A percentile compares a stretch with the other conserved stretches of the same genome.
Conservation (phyloP, 305 asterid genomes). For the Rubia tinctorum region DNA sequence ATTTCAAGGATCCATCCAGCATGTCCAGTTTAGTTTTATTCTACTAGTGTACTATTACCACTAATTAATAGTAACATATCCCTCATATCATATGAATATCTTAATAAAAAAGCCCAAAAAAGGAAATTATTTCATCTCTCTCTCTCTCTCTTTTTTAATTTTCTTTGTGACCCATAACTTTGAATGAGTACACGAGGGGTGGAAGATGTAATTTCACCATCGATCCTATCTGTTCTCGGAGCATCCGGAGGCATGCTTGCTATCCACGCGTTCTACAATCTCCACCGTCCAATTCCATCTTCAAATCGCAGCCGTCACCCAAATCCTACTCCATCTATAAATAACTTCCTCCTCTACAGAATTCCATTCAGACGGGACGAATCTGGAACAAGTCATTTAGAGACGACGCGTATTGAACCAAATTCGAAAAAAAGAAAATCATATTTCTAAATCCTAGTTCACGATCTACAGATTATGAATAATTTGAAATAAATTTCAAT, state of each 20-base stretch:
- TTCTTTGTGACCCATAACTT: background rate
- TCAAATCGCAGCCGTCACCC: conserved; percentile 32
- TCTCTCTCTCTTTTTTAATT: too few relatives aligned
- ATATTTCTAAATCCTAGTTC: background rate
- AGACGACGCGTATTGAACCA: background rate
- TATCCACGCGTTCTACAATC: conserved; percentile 25
- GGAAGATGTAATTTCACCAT: too few relatives aligned
- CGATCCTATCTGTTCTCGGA: background rate
- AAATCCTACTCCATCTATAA: conserved; percentile 9
- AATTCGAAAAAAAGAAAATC: too few relatives aligned
- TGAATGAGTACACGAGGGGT: background rate
- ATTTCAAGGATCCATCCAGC: too few relatives aligned
- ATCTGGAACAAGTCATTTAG: background rate
- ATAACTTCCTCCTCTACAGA: background rate
- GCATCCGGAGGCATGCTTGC: conserved; percentile 2
- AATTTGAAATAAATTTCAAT: background rate
- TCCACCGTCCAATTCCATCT: conserved; percentile 16
- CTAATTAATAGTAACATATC: too few relatives aligned
- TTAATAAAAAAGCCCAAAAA: too few relatives aligned
- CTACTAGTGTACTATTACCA: too few relatives aligned
- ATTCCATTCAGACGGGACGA: background rate
- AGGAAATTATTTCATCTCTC: too few relatives aligned
- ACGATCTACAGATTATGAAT: background rate
- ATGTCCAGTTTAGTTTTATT: too few relatives aligned
- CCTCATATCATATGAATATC: too few relatives aligned